A percentile compares a stretch with the other conserved stretches of the same genome.
phyloP scores from a whole-genome alignment of 192 early-diverging fungal genomes.

The Lobulomyces angularis region DNA sequence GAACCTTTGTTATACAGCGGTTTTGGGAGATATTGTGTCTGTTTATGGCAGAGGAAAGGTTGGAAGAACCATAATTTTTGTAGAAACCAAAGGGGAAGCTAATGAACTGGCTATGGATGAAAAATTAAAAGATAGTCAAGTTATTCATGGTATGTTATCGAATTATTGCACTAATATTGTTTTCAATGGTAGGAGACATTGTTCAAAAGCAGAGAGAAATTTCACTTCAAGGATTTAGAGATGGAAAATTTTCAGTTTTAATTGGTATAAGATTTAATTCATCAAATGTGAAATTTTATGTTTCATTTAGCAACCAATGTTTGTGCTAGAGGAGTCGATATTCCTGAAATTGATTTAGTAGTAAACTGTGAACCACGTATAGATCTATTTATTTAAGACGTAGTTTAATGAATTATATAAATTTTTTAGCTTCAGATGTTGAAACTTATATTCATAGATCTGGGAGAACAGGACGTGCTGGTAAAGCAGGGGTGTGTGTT shows the following conservation, averaged over 20 bases:
- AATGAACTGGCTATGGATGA: conserved; percentile 68
- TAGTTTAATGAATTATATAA: not conserved
- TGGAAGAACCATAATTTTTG: conserved; percentile 84
- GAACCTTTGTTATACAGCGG: too few relatives aligned
- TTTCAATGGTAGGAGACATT: too few relatives aligned
- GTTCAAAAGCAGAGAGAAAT: conserved; percentile 64
- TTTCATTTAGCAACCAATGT: conserved; percentile 91
- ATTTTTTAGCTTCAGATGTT: conserved; percentile 14
- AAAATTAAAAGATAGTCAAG: conserved; percentile 67
- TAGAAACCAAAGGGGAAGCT: conserved; percentile 84
- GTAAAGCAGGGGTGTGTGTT: conserved; percentile 71
- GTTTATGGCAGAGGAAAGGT: conserved; percentile 64
- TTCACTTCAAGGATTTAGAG: conserved; percentile 73
- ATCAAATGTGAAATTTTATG: conserved; percentile 50
- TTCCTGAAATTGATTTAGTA: conserved; percentile 91
- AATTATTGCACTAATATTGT: too few relatives aligned
- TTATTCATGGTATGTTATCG: too few relatives aligned
- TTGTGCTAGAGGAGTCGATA: conserved; percentile 87
- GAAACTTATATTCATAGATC: conserved; percentile 93
- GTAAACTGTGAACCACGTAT: conserved; percentile 91
- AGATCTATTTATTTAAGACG: conserved; percentile 28
- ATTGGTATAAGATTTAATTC: too few relatives aligned
- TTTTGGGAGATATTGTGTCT: conserved; percentile 84
- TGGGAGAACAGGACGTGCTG: conserved; percentile 86
- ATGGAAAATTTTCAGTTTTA: too few relatives aligned